Evolutionary conservation across 139 green algal species (phyloP), one percentile per base, ranked within the genome.

Genomic region (Spirogloea muscicola): DNA sequence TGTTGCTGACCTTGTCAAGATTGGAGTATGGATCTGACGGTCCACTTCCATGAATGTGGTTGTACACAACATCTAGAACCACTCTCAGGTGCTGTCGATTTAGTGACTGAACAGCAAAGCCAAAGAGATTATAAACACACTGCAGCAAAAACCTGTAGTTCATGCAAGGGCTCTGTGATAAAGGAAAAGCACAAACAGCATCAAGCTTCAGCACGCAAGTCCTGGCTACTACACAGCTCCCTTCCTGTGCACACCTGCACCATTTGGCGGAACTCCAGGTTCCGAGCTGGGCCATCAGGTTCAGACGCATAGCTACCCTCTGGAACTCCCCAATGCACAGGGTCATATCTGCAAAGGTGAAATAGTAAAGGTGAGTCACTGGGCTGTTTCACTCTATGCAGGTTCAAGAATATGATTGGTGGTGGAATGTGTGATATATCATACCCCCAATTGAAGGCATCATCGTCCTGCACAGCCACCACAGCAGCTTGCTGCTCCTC

Each of bases 61-160:
- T 96, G 87, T 96, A 96, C 33, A 96, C 91, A 27, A 96, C 90
- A 70, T 96, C 91, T 49, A 91, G 58, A 44, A 96, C 88, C 37
- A 94, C 89, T 1, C 87, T 63, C 76, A 89, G 82, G 13, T 88
- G 88, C 58, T 86, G 48, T 13, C 38, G 25, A n/a, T 81, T 80
- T n/a, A 86, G 16, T 18, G 33, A n/a, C n/a, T n/a, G n/a, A n/a
- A n/a, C n/a, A n/a, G n/a, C n/a, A n/a, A n/a, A n/a, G n/a, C n/a
- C n/a, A n/a, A n/a, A n/a, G n/a, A n/a, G n/a, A n/a, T n/a, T n/a
- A n/a, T n/a, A n/a, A n/a, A n/a, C n/a, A n/a, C n/a, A n/a, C n/a
- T n/a, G n/a, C n/a, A n/a, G n/a, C n/a, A n/a, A n/a, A n/a, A n/a
- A n/a, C n/a, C n/a, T n/a, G n/a, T n/a, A n/a, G n/a, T n/a, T n/a